Evolutionary conservation across 73 alveolate species (phyloP).

Genomic region (Paramecium biaurelia): DNA sequence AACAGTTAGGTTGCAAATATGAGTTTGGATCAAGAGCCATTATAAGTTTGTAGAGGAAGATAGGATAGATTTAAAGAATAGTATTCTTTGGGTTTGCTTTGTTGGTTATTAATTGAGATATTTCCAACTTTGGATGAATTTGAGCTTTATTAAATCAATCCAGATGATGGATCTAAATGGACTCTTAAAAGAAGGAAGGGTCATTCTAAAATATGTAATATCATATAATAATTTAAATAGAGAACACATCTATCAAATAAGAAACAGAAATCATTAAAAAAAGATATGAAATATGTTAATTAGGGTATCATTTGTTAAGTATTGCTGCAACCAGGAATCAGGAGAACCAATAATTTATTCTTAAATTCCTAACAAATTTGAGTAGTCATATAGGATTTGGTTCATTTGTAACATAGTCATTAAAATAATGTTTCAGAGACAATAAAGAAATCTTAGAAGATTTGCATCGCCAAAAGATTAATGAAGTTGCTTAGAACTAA

Average conservation of each 20-base stretch:
- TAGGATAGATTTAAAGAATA: slow-evolving; percentile 55
- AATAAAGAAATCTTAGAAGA: slow-evolving; percentile 49
- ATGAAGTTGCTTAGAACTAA: background rate
- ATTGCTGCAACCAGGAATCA: background rate
- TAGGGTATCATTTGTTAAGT: background rate
- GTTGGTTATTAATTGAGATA: slow-evolving; percentile 53
- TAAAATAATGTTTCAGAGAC: background rate
- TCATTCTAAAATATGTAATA: background rate
- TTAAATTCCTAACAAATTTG: background rate
- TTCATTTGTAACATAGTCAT: slow-evolving; percentile 37
- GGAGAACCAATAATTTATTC: slow-evolving; percentile 3
- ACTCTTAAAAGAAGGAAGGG: background rate
- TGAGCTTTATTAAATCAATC: background rate
- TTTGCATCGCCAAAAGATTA: background rate
- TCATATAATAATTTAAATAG: background rate
- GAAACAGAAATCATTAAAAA: background rate
- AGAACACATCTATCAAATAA: background rate
- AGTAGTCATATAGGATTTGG: slow-evolving; percentile 61
- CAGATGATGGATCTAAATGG: slow-evolving; percentile 42
- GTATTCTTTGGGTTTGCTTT: slow-evolving; percentile 36
- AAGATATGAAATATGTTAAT: slow-evolving; percentile 34
- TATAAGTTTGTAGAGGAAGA: slow-evolving; percentile 27
- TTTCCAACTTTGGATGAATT: slow-evolving; percentile 56
- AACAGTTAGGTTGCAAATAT: slow-evolving; percentile 44
- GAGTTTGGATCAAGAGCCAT: background rate